Evolutionary conservation across 1,284 basidiomycete genomes (phyloP), one percentile per base, ranked within the genome.

Genomic region (Sporisorium graminicola): DNA sequence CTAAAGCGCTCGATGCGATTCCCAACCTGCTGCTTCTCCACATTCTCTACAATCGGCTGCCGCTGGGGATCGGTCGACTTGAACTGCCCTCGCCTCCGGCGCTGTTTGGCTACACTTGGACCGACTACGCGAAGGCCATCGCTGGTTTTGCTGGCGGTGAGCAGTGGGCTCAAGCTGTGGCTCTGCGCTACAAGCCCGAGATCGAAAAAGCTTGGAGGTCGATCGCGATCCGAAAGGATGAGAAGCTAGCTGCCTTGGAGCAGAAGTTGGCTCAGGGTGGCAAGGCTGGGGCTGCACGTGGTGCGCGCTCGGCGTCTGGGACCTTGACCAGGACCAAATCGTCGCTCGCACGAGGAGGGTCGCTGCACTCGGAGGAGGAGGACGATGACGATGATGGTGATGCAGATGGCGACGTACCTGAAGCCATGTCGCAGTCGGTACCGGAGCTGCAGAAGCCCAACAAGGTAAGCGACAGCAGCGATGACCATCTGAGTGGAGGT

Each of bases 1-100:
- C 57, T 10, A 65, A 73, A 8, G 82, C 83, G 5, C 72, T 83
- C n/a, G 74, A 78, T 27, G 80, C 83, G 5, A 80, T 81, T 27
- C 83, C 83, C 0, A 74, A 78, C 33, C 44, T 85, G 43, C 61
- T 84, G 43, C 77, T 85, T 2, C 55, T 83, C 26, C 83, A 85
- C 22, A 72, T 84, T 33, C 73, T 82, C 14, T 83, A 79, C 71
- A 76, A 77, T 35, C 81, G 83, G 3, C 67, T 84, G 29, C 83
- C 83, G 1, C 58, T 74, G 27, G 57, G 66, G n/a, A 46, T 67
- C 27, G 65, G 71, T 2, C 51, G 63, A 2, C 52, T 74, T n/a
- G 74, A 76, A 35, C 58, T 83, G 3, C 76, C 78, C 16, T 67
- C 78, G 5, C 83, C 83, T n/a, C 82, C 82, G 7, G 71, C 60